Conservation (phyloP, 2,329 filamentous ascomycete species). For the Curvularia lunata region DNA sequence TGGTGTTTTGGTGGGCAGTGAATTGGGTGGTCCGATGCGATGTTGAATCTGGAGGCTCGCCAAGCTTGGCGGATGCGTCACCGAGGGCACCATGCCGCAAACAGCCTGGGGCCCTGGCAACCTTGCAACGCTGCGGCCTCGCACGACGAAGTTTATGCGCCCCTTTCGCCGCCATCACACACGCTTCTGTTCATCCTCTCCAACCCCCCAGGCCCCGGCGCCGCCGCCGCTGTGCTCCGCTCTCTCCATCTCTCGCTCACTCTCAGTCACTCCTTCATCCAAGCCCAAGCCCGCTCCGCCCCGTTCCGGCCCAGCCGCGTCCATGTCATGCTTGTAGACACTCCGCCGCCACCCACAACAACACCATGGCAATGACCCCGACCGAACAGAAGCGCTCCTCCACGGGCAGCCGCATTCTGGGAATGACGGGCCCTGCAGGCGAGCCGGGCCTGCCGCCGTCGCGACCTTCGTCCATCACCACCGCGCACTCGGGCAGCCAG, state of each 20-base stretch:
- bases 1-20: constrained; percentile 12
- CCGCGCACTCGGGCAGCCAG: constrained; percentile 48
- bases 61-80: constrained; percentile 28
- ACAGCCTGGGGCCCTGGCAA: constrained; percentile 20
- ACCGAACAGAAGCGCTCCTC: constrained; percentile 43
- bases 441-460: constrained; percentile 57
- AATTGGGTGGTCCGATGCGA: constrained; percentile 25
- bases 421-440: constrained; percentile 55
- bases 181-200: constrained; percentile 4
- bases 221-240: constrained; percentile 24
- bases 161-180: constrained; percentile 24
- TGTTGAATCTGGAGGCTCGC: constrained; percentile 24
- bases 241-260: constrained; percentile 21
- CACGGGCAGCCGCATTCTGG: constrained; percentile 44
- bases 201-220: constrained; percentile 8
- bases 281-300: neutral
- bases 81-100: constrained; percentile 15
- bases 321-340: constrained; percentile 44
- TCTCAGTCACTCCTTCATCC: constrained; percentile 21
- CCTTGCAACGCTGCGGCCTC: constrained; percentile 17
- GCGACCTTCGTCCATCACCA: constrained; percentile 53
- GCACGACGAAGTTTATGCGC: constrained; percentile 23
- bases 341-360: constrained; percentile 31
- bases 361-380: constrained; percentile 44
- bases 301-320: constrained; percentile 11